Base-by-base conservation (phyloP, 2,329 filamentous ascomycete genomes). In the Stagonosporopsis tanaceti region DNA sequence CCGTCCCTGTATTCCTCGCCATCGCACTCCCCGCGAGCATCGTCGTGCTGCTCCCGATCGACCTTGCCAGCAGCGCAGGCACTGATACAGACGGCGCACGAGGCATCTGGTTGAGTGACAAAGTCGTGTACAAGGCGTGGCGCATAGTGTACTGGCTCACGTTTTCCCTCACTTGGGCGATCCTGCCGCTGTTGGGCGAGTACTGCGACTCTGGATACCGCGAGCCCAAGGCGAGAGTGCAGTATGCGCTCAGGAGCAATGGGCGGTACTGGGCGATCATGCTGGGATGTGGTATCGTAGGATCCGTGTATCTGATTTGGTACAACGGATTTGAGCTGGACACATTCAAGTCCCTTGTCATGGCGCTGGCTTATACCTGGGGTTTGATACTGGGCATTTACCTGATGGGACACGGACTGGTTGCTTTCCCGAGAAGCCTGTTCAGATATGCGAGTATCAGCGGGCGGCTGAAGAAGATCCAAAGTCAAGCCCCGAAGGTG, bases 121-220 rank as follows among this genome's bases (percentile, higher is more conserved):
- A 88, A 47, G 85, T 93, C 27, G 82, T 97, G 46, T 82, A 96
- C 70, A 92, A 97, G 24, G 89, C 90, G 56, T 99, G 95, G 95
- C 87, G 94, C 72, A 94, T 99, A 63, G 89, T 90, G 20, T 99
- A 99, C 79, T 99, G 95, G 95, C 82, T 99, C 53, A 98, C 94
- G 0, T 99, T 99, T 78, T 87, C 89, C 47, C 80, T 99, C 71
- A 98, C 94, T 53, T 99, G 95, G 95, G 86, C 93, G 60, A 92
- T 99, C 61, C 87, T 99, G 34, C 95, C 95, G 14, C 86, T 98
- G 47, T 87, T 99, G 54, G 95, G 90, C 76, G 94, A 98, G 77
- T 99, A 97, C 77, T 89, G 91, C 77, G 95, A 98, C 77, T 91
- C 94, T 27, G 95, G 95, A 51, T 96, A 97, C 75, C 89, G 93